Evolutionary conservation across 306 rosid genomes (phyloP), one percentile per base, ranked within the genome.

Genomic region (Vigna trinervia): DNA sequence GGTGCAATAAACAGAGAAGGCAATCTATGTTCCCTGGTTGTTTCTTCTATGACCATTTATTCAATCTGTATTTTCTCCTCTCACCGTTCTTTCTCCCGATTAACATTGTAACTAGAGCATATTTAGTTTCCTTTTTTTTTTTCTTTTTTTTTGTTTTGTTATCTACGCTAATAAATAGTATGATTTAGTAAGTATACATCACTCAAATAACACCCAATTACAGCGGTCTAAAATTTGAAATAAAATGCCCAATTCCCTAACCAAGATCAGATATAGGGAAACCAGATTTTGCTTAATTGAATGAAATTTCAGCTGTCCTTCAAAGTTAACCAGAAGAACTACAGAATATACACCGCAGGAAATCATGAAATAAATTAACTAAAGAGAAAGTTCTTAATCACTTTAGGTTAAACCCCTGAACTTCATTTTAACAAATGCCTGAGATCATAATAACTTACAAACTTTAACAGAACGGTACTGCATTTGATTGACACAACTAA

Each of bases 211-310:
- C 53, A 43, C 11, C 82, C 15, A 10, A 70, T 5, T 69, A 52
- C 56, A 65, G 75, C 75, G 69, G 73, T 68, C 30, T 41, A 57
- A 67, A 74, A 23, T 20, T 57, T 65, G 70, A 74, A 66, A 66
- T 28, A 28, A 41, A 47, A 61, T 57, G 56, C 74, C 19, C 17
- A 41, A 73, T 72, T 51, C 43, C 78, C 20, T 47, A 47, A 73
- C 74, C 69, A 52, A 41, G 26, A 78, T 56, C 59, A 47, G 66
- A 65, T 77, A 65, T 43, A 53, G 15, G 17, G 54, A 47, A 36
- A 82, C 9, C 9, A 2, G 26, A 71, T 54, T 58, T 28, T 15
- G 38, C 46, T 59, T 46, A 43, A 22, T 8, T 56, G 62, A 58
- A 72, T 57, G 19, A 62, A 71, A 59, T 54, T 28, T 77, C 46